Evolutionary conservation across 2,329 filamentous ascomycete species (phyloP), one percentile per base, ranked within the genome.

Genomic region (Aspergillus aculeatus): DNA sequence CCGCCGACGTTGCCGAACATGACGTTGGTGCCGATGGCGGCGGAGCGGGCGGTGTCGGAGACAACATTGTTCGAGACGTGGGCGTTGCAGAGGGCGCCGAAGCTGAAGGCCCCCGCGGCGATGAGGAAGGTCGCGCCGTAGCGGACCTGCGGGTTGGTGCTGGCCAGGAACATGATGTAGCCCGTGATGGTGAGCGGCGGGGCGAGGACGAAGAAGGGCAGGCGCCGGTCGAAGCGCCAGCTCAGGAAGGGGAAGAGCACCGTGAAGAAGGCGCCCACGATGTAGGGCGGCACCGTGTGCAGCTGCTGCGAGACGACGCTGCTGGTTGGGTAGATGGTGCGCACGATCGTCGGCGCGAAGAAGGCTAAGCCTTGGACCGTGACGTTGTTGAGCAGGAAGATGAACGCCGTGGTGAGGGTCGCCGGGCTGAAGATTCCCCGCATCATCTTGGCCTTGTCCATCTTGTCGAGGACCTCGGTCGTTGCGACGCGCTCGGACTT

Each of bases 1-100:
- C 88, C 89, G 2, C 89, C 89, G n/a, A 91, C 70, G 57, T 90
- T 91, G 29, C 88, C 89, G 24, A 89, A 77, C 87, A 91, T 90
- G 68, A 91, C 86, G 56, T 85, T 86, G 0, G 83, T 84, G 11
- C 84, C 87, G 49, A 91, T 89, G 3, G 86, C 87, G 0, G 86
- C 82, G 10, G 84, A 85, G 14, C 88, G 82, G 0, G 89, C 86
- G 0, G 89, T 89, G 65, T 91, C 89, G 4, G 85, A 86, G 7
- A 90, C 83, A 0, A 91, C 87, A 64, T 91, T 91, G 6, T 87
- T 88, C 0, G 87, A 85, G 0, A 84, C 85, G 57, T 90, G 83
- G 0, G 88, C 88, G 63, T 89, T 90, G 65, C 83, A 84, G 12
- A 91, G 80, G 0, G 88, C 81, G 0, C 87, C 88, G 50, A 86